These are phyloP conservation scores for Coniferiporia sulphurascens DNA, from an alignment of 1,284 basidiomycete genomes.

Conservation along the genomic window DNA sequence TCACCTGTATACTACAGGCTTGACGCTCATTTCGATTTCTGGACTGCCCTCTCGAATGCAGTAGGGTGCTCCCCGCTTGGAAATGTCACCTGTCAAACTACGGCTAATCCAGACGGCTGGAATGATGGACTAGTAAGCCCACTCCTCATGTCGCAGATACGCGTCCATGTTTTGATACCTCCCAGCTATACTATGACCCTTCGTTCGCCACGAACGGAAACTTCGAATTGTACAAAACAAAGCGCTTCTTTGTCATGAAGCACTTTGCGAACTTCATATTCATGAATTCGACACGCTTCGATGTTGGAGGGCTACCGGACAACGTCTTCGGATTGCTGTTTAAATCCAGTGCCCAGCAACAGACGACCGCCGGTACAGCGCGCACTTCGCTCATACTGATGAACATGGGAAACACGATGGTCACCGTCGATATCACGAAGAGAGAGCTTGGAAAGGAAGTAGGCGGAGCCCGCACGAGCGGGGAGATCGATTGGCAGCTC, in stretches of 20 bases:
- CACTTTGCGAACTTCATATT: conserved; percentile 22
- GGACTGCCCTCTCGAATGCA: conserved; percentile 26
- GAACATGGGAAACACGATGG: conserved; percentile 11
- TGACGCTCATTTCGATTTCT: conserved; percentile 27
- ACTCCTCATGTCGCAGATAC: background rate
- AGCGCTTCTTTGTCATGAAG: conserved; percentile 23
- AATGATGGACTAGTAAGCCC: conserved; percentile 20
- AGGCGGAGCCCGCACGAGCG: background rate
- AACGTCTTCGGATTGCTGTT: conserved; percentile 20
- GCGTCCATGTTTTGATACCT: background rate
- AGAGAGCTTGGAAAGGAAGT: conserved; percentile 4
- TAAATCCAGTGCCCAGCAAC: conserved; percentile 2
- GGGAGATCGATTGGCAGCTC: background rate
- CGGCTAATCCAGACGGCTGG: conserved; percentile 22
- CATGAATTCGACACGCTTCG: conserved; percentile 18
- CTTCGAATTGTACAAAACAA: conserved; percentile 20
- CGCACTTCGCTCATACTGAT: conserved; percentile 14
- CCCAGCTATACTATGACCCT: conserved; percentile 23
- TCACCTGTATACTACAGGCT: conserved; percentile 16
- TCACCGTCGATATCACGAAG: conserved; percentile 5
- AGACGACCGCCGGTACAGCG: conserved; percentile 5
- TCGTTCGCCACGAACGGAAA: conserved; percentile 20
- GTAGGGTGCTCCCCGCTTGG: conserved; percentile 24
- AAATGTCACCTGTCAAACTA: conserved; percentile 18
- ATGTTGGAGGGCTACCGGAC: conserved; percentile 17